These are phyloP conservation scores for Lithospermum erythrorhizon DNA, from an alignment of 257 asterid genomes.

Conservation along the genomic window DNA sequence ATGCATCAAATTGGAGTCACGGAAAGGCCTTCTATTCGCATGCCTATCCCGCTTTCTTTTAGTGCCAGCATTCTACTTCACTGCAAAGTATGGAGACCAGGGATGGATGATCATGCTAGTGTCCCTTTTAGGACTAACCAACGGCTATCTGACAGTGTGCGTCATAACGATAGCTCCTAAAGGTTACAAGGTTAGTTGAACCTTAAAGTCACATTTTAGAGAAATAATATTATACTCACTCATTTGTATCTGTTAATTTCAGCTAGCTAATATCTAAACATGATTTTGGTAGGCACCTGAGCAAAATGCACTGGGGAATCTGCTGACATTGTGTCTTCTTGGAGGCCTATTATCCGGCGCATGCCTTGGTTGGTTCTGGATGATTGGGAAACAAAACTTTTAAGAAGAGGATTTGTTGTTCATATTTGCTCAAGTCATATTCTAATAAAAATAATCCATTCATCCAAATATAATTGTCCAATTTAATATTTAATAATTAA, in stretches of 20 bases:
- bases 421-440: no score
- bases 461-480: no score
- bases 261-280: neutral
- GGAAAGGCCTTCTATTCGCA: slow-evolving; percentile 25
- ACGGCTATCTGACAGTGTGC: slow-evolving; percentile 37
- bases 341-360: slow-evolving; percentile 29
- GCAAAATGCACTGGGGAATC: slow-evolving; percentile 30
- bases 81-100: slow-evolving; percentile 38
- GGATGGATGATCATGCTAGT: slow-evolving; percentile 41
- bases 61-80: slow-evolving; percentile 34
- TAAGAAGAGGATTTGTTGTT: neutral
- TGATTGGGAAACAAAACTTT: slow-evolving; percentile 21
- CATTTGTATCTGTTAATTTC: no score
- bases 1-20: slow-evolving; percentile 17
- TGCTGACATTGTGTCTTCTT: slow-evolving; percentile 18
- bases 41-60: slow-evolving; percentile 27
- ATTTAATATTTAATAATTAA: no score
- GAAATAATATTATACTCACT: no score
- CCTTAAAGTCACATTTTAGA: no score
- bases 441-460: no score
- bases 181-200: slow-evolving; percentile 31
- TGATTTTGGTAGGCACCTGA: slow-evolving; percentile 26
- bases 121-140: slow-evolving; percentile 32
- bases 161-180: slow-evolving; percentile 31
- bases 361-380: slow-evolving; percentile 32